Base-by-base conservation (phyloP, 306 rosid species). In the Betula pendula region DNA sequence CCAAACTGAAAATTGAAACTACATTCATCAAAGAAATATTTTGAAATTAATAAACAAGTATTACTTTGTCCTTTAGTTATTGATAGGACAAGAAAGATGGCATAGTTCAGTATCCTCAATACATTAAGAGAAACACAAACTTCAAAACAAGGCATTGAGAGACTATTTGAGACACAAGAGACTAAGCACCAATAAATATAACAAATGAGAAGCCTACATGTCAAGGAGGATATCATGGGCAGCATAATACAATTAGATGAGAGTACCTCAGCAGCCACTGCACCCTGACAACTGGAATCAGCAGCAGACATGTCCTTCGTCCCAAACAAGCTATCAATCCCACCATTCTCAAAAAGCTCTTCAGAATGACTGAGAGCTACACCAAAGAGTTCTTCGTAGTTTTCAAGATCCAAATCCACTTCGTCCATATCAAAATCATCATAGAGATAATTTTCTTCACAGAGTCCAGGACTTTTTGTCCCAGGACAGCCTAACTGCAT, bases 251-350 rank as follows among this genome's bases (percentile, higher is more conserved):
- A 51, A 14, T 20, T 53, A 69, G 74, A 75, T 81, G 70, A 31
- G 65, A 71, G 65, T 89, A 95, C 99, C 97, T 95, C 96, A 75
- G 92, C 91, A 76, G 91, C 87, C 81, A 71, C 79, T 29, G 83
- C 86, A 75, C 85, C 96, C 79, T 81, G 93, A 84, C 89, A 82
- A 69, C 84, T 80, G 71, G 91, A 90, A 78, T 89, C 90, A 42
- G 84, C 91, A 55, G 89, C 90, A 83, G 90, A 82, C 80, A 93
- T 38, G 22, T 84, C 84, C 66, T 79, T 89, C 19, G 77, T 72
- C 80, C 88, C 90, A 79, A 93, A 96, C 89, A 96, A 90, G 89
- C 99, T 93, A 81, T 86, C 92, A 66, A 96, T 87, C 60, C 99
- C 94, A 68, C 98, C 99, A 70, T 96, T 91, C 89, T 89, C 95